Evolutionary conservation across 2,329 filamentous ascomycete species (phyloP).

Genomic region (Calonectria leucothoes): DNA sequence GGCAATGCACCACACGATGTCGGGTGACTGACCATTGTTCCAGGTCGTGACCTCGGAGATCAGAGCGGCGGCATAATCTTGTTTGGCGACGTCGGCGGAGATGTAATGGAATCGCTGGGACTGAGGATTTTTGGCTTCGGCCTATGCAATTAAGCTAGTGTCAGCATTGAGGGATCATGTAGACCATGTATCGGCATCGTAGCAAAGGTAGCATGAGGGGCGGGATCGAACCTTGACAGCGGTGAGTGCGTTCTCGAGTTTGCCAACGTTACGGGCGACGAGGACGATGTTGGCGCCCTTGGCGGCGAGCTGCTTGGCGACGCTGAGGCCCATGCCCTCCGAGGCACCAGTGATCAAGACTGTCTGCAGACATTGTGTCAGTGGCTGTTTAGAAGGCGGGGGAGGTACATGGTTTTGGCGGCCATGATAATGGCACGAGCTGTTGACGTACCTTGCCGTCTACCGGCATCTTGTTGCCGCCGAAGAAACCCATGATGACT

Average conservation of each 20-base stretch:
- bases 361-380: conserved; percentile 63
- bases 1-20: conserved; percentile 93
- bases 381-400: background rate
- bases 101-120: conserved; percentile 87
- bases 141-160: conserved; percentile 52
- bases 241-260: conserved; percentile 77
- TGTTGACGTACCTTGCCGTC: conserved; percentile 76
- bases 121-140: conserved; percentile 71
- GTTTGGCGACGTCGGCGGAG: conserved; percentile 81
- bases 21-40: conserved; percentile 80
- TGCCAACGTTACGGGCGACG: conserved; percentile 80
- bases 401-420: background rate
- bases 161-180: background rate
- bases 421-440: background rate
- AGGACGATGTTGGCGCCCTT: conserved; percentile 91
- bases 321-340: conserved; percentile 87
- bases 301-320: conserved; percentile 78
- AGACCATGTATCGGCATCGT: background rate
- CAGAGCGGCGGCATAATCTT: conserved; percentile 76
- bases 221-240: conserved; percentile 68
- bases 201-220: background rate
- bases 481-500: conserved; percentile 74
- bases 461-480: conserved; percentile 81
- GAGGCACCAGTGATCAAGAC: conserved; percentile 91
- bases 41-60: conserved; percentile 79